Evolutionary conservation across 805 yeast species (phyloP).

Genomic region (Metschnikowia arizonensis): DNA sequence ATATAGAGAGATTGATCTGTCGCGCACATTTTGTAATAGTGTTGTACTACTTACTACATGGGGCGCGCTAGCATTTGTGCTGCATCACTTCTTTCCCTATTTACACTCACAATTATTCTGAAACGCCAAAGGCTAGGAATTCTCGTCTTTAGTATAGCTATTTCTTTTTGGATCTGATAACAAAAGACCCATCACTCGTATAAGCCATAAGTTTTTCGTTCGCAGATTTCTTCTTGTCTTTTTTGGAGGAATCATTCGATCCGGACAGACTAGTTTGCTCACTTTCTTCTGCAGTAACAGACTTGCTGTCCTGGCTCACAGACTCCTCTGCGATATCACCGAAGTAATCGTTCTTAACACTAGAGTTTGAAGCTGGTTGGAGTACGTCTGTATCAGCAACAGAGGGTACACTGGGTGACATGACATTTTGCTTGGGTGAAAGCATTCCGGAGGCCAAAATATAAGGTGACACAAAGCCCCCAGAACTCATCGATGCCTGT

Average conservation of each 20-base stretch:
- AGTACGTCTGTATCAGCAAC: conserved; percentile 8
- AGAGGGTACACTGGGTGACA: conserved; percentile 7
- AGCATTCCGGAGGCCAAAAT: conserved; percentile 58
- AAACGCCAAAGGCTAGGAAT: no score
- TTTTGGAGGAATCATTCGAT: conserved; percentile 2
- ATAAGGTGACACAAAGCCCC: conserved; percentile 67
- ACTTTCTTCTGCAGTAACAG: neutral
- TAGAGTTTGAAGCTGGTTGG: conserved; percentile 8
- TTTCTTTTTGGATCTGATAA: conserved; percentile 31
- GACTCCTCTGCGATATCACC: conserved; percentile 7
- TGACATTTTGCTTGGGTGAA: conserved; percentile 41
- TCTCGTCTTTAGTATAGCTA: neutral
- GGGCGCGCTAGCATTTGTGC: no score
- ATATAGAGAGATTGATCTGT: neutral
- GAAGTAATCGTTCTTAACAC: conserved; percentile 13
- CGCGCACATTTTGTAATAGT: conserved; percentile 1
- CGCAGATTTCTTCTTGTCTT: conserved; percentile 5
- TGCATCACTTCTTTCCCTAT: no score
- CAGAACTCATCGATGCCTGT: conserved; percentile 22
- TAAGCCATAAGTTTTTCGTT: conserved; percentile 39
- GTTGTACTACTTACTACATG: neutral
- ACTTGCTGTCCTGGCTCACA: neutral
- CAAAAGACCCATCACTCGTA: conserved; percentile 38
- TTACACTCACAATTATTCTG: no score
- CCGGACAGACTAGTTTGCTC: conserved; percentile 3